phyloP scores from a whole-genome alignment of 202 grass and related monocot species.

The Setaria italica region DNA sequence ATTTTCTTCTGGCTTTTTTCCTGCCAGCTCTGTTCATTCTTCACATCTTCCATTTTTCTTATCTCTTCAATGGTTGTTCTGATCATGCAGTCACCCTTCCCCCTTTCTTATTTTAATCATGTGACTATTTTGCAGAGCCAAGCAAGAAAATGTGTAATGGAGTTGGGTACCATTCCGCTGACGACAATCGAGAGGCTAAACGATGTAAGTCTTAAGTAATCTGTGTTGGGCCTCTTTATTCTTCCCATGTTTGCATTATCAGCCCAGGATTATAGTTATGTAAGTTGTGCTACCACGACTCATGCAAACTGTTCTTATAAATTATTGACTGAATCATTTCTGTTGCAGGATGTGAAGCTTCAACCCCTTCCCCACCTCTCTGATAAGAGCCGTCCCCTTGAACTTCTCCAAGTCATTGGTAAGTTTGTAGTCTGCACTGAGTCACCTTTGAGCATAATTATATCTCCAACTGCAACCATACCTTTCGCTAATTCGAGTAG shows the following conservation, averaged over 20 bases:
- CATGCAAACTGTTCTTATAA: conserved; percentile 43
- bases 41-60: background rate
- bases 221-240: background rate
- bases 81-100: background rate
- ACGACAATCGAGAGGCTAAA: conserved; percentile 86
- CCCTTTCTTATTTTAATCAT: background rate
- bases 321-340: conserved; percentile 30
- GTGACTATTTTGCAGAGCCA: conserved; percentile 64
- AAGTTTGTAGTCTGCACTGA: conserved; percentile 39
- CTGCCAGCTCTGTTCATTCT: background rate
- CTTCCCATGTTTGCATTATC: conserved; percentile 22
- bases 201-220: conserved; percentile 66
- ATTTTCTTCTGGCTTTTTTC: background rate
- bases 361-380: conserved; percentile 65
- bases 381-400: conserved; percentile 62
- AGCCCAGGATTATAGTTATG: background rate
- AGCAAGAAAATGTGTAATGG: conserved; percentile 67
- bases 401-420: conserved; percentile 94
- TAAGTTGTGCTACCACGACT: background rate
- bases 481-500: conserved; percentile 31
- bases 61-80: background rate
- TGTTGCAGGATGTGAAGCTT: conserved; percentile 80
- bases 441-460: conserved; percentile 32
- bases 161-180: conserved; percentile 89
- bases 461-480: background rate